phyloP scores from a whole-genome alignment of 2,329 filamentous ascomycete species.

The Penicillium sp. region DNA sequence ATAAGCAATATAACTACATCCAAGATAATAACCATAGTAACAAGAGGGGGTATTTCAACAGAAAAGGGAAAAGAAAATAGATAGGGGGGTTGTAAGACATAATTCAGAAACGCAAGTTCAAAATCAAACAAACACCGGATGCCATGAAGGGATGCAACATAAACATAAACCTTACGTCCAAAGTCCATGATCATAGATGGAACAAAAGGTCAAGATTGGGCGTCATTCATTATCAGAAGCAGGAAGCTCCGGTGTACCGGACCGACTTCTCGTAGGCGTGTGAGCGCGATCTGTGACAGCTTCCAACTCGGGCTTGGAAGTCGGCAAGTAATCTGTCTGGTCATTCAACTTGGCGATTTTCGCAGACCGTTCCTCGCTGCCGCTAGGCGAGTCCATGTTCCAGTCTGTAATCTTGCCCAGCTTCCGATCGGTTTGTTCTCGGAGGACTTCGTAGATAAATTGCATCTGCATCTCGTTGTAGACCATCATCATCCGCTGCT shows the following conservation, averaged over 20 bases:
- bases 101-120: constrained; percentile 9
- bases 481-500: constrained; percentile 94
- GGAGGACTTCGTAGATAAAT: constrained; percentile 85
- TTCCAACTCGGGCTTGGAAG: constrained; percentile 40
- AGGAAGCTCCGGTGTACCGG: constrained; percentile 30
- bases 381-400: constrained; percentile 14
- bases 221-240: constrained; percentile 33
- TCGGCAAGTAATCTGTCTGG: constrained; percentile 28
- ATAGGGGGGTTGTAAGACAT: not conserved
- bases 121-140: constrained; percentile 21
- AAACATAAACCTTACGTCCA: constrained; percentile 19
- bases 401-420: constrained; percentile 27
- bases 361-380: constrained; percentile 32
- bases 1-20: constrained; percentile 19
- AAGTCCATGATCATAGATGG: constrained; percentile 19
- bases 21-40: constrained; percentile 12
- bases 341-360: constrained; percentile 37
- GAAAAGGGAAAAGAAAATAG: not conserved
- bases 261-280: constrained; percentile 29
- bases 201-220: constrained; percentile 1
- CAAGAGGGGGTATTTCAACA: constrained; percentile 23
- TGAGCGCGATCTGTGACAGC: constrained; percentile 21
- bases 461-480: constrained; percentile 80
- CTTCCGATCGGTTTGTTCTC: constrained; percentile 50
- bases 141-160: constrained; percentile 25